Conservation (phyloP, 2,329 filamentous ascomycete species). For the Claviceps fusiformis region DNA sequence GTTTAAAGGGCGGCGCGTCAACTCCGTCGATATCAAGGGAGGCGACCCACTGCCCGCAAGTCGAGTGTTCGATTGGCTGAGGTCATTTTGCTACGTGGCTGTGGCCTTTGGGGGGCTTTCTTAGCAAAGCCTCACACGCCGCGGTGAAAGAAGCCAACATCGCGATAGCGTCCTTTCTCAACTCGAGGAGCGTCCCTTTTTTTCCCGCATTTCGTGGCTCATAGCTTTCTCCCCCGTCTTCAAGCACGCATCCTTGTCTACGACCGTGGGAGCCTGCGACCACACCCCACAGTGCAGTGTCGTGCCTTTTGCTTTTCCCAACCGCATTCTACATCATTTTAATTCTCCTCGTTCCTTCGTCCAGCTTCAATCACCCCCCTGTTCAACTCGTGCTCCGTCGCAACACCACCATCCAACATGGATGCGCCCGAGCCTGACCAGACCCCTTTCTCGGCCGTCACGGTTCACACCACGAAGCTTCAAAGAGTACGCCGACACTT, state of each 20-base stretch:
- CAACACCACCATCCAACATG: slow-evolving; percentile 37
- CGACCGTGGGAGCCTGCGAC: neutral
- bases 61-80: neutral
- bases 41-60: neutral
- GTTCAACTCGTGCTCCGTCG: neutral
- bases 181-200: neutral
- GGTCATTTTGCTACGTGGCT: neutral
- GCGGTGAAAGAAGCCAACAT: slow-evolving; percentile 5
- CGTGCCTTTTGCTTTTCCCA: neutral
- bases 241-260: neutral
- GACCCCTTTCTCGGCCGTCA: slow-evolving; percentile 84
- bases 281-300: neutral
- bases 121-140: slow-evolving; percentile 1
- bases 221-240: neutral
- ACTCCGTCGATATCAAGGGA: neutral
- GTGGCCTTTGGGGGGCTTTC: neutral
- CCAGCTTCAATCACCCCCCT: neutral
- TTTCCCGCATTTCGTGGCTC: neutral
- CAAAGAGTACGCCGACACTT: slow-evolving; percentile 43
- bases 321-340: neutral
- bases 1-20: no score
- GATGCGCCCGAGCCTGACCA: slow-evolving; percentile 76
- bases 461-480: slow-evolving; percentile 65
- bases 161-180: neutral
- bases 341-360: neutral